Evolutionary conservation across 768 basidiomycete species (phyloP).

Genomic region (Tylopilus rubrobrunneus): DNA sequence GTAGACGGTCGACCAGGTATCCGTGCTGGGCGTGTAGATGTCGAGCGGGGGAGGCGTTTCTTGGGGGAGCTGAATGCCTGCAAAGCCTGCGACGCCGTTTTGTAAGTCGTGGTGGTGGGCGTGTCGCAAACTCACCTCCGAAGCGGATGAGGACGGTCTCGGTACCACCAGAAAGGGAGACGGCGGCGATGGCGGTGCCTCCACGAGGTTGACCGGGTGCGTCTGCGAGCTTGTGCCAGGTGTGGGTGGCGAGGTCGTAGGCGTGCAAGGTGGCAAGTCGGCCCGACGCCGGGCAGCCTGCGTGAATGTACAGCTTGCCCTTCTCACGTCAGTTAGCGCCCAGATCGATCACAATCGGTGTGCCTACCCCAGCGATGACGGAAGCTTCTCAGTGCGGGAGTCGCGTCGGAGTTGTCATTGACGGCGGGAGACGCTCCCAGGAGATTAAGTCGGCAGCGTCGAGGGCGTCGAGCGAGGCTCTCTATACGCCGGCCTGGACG

Average conservation of each 20-base stretch:
- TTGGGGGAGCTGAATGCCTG: no score
- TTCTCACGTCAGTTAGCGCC: no score
- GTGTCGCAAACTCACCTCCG: no score
- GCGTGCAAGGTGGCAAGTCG: no score
- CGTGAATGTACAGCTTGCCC: no score
- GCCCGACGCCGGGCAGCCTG: no score
- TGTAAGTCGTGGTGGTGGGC: no score
- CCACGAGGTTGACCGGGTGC: slow-evolving; percentile 39
- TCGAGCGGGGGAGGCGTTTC: no score
- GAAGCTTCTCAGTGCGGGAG: slow-evolving; percentile 33
- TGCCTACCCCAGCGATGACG: slow-evolving; percentile 26
- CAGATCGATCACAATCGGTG: slow-evolving; percentile 5
- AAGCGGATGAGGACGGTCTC: slow-evolving; percentile 27
- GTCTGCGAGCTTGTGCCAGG: slow-evolving; percentile 27
- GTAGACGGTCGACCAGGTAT: slow-evolving; percentile 22
- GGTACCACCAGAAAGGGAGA: slow-evolving; percentile 13
- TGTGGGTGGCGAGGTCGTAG: no score
- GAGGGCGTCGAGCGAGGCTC: slow-evolving; percentile 11
- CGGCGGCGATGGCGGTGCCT: slow-evolving; percentile 37
- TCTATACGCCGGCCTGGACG: slow-evolving; percentile 31
- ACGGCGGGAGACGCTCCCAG: slow-evolving; percentile 31
- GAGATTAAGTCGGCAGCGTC: neutral
- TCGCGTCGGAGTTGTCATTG: slow-evolving; percentile 28
- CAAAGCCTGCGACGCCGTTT: no score
- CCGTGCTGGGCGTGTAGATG: no score